Base-by-base conservation (phyloP, 2,329 filamentous ascomycete species). In the Hawksworthiomyces lignivorus region DNA sequence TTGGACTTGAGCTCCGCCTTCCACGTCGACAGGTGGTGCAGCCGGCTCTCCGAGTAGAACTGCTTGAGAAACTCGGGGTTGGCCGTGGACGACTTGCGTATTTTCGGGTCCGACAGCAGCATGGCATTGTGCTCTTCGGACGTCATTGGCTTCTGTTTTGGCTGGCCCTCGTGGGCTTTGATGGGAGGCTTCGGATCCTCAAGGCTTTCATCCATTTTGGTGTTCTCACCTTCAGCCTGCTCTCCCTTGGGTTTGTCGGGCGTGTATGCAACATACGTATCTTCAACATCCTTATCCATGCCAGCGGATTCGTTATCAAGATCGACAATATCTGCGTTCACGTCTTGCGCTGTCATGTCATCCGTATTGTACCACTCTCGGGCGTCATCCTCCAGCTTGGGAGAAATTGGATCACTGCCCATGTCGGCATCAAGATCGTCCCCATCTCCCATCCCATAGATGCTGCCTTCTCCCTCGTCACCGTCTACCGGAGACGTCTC, bases 11-110 rank as follows among this genome's bases (percentile, higher is more conserved):
- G 66, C 46, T 94, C 86, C 2, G 90, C 85, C 67, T 97, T 98
- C 94, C 92, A 97, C 1, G 87, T 87, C 0, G 90, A 96, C 0
- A 98, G 68, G 57, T 98, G 92, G 61, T 98, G 94, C 17, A 98
- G 70, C 19, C 92, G 82, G 47, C 90, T 97, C 62, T 97, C 89
- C 5, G 87, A 84, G 57, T 97, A 98, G 56, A 87, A 98, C 48
- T 97, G 89, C 49, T 90, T 84, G 2, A 98, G 69, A 47, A 98
- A 98, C 27, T 92, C 82, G 0, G 94, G 92, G 51, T 98, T 94
- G 8, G 88, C 85, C 2, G 88, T 88, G 2, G 89, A 94, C 0
- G 88, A 88, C 55, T 94, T 92, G 45, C 87, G 78, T 52, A 95
- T 79, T 26, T 81, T 80, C 3, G 92, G 88, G 54, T 97, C 88